A percentile compares a stretch with the other conserved stretches of the same genome.
phyloP scores from a whole-genome alignment of 352 stramenopile species.

The Phytophthora litchii region DNA sequence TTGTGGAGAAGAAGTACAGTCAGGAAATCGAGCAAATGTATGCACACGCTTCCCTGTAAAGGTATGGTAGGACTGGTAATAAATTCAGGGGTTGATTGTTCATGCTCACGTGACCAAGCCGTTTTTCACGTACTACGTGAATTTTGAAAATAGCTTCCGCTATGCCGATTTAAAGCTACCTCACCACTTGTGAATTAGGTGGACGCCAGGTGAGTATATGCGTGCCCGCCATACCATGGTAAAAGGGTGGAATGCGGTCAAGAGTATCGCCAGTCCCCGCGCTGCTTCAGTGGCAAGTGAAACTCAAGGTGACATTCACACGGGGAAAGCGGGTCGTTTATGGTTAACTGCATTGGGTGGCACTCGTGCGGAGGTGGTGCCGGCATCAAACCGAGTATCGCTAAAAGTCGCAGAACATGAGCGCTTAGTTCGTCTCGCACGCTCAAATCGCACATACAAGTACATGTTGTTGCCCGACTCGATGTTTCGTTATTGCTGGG shows the following conservation, averaged over 20 bases:
- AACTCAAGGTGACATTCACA: slow-evolving; percentile 9
- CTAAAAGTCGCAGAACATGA: slow-evolving; percentile 63
- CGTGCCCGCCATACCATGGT: slow-evolving; percentile 16
- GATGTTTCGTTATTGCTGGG: slow-evolving; percentile 53
- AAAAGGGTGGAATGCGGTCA: slow-evolving; percentile 26
- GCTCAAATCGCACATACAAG: slow-evolving; percentile 37
- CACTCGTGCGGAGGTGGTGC: slow-evolving; percentile 46
- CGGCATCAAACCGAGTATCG: slow-evolving; percentile 59
- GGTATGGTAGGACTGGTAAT: not conserved
- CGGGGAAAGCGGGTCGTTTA: slow-evolving; percentile 20
- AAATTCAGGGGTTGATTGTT: not conserved
- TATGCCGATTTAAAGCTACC: slow-evolving; percentile 1
- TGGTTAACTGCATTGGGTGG: slow-evolving; percentile 25
- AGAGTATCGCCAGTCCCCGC: slow-evolving; percentile 9
- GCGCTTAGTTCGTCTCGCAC: slow-evolving; percentile 42
- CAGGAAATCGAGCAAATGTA: slow-evolving; percentile 91
- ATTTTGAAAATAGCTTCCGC: slow-evolving; percentile 25
- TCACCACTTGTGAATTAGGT: slow-evolving; percentile 8
- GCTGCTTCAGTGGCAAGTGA: not conserved
- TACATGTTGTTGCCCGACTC: slow-evolving; percentile 58
- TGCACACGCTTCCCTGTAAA: slow-evolving; percentile 19
- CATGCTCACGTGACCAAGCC: not conserved
- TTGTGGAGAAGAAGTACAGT: slow-evolving; percentile 89
- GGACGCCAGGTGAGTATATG: not conserved
- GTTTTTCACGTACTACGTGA: slow-evolving; percentile 2